phyloP scores from a whole-genome alignment of 129 eudicot genomes.

The Arctium lappa region DNA sequence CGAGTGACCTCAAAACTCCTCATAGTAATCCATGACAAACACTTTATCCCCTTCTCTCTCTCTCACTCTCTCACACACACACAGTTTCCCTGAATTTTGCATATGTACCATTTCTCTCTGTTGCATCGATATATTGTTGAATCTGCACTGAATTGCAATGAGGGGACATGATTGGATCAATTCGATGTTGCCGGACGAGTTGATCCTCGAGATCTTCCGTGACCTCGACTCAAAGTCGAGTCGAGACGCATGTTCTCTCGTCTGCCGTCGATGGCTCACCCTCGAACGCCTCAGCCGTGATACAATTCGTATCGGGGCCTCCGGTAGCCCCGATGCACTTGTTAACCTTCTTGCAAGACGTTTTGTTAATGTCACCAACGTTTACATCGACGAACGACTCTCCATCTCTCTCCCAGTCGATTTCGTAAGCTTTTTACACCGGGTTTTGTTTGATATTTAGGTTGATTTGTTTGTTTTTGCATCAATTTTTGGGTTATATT shows the following conservation, averaged over 20 bases:
- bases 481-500: neutral
- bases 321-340: constrained; percentile 64
- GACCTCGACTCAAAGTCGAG: constrained; percentile 47
- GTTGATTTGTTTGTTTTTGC: neutral
- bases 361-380: constrained; percentile 50
- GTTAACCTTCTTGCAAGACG: constrained; percentile 51
- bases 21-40: neutral
- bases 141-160: constrained; percentile 28
- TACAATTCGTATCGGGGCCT: constrained; percentile 81
- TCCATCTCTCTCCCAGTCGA: constrained; percentile 59
- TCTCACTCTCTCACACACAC: neutral
- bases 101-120: neutral
- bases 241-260: constrained; percentile 77
- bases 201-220: constrained; percentile 64
- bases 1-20: constrained; percentile 17
- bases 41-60: neutral
- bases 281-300: constrained; percentile 83
- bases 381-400: constrained; percentile 75
- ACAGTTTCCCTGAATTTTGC: neutral
- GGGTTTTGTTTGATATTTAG: neutral
- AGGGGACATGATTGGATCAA: constrained; percentile 64
- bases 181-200: constrained; percentile 63
- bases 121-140: neutral
- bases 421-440: constrained; percentile 27
- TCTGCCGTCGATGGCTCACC: constrained; percentile 75